Evolutionary conservation across 208 protist species (phyloP).

Genomic region (Trypanosoma rangeli): DNA sequence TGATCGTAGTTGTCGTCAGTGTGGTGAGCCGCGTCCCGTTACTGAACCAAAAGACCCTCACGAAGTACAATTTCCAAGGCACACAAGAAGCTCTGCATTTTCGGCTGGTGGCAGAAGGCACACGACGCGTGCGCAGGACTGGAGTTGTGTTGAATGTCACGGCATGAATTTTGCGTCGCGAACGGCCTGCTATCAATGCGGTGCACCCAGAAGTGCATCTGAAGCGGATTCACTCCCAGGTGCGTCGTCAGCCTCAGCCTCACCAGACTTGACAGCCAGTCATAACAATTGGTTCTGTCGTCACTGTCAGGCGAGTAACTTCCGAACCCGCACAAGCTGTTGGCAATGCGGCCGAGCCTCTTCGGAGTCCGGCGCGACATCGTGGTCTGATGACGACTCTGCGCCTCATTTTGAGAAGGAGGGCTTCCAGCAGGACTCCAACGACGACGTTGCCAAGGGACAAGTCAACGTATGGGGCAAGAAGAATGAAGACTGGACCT

Average conservation of each 20-base stretch:
- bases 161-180: constrained; percentile 74
- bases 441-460: constrained; percentile 35
- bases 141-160: constrained; percentile 70
- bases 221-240: background rate
- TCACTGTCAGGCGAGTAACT: constrained; percentile 81
- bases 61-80: constrained; percentile 28
- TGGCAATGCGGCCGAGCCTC: constrained; percentile 70
- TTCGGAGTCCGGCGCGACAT: constrained; percentile 32
- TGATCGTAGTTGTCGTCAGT: constrained; percentile 65
- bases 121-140: constrained; percentile 35
- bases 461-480: constrained; percentile 38
- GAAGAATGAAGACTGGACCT: constrained; percentile 71
- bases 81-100: background rate
- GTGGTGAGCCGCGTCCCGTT: constrained; percentile 36
- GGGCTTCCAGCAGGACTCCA: constrained; percentile 61
- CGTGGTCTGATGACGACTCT: constrained; percentile 25
- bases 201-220: constrained; percentile 20
- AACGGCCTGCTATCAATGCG: constrained; percentile 73
- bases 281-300: constrained; percentile 86
- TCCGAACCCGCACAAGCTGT: constrained; percentile 75
- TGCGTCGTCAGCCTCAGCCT: background rate
- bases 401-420: constrained; percentile 65
- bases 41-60: constrained; percentile 47
- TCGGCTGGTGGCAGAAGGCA: constrained; percentile 10
- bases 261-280: constrained; percentile 14